Evolutionary conservation across 371 early-diverging fungal species (phyloP), one percentile per base, ranked within the genome.

Genomic region (Gilbertella persicaria): DNA sequence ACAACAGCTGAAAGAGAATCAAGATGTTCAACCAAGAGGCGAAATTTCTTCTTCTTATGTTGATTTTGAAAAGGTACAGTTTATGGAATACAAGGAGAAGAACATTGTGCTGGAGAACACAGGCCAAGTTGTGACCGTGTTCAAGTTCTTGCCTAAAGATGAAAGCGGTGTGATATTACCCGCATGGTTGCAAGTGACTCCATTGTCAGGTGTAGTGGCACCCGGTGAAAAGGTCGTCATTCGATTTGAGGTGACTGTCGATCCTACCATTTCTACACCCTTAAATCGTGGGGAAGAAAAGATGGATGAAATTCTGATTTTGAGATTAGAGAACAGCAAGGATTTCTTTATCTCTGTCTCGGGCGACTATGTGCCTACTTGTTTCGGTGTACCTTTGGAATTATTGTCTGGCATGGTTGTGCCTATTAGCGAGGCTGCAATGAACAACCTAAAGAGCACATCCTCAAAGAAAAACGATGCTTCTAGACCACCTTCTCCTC

Each of bases 21-120:
- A 90, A 57, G 95, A 95, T 58, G 88, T 90, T 33, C 78, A 87
- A 35, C 93, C 97, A 0, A 86, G 85, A 4, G 85, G 91, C 4
- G 72, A 64, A 0, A 67, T 94, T 5, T 80, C 84, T 0, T 59
- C 79, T 4, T 83, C 84, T 2, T 69, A 72, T 36, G 63, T 94
- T 0, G 80, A 86, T 26, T 93, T 93, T 78, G 95, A 88, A n/a
- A 75, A 79, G 14, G 87, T 94, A n/a, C 56, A 69, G n/a, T 92
- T 83, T 51, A 66, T 84, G 62, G 78, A 73, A 9, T 75, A 81
- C 19, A 79, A 80, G 41, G 82, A 83, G 30, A 61, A 72, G 26
- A 62, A 64, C 5, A 45, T 95, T 35, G 62, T 70, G 0, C 62
- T 97, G 17, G 80, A 78, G 30, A 96, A 96, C 56, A 84, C 83